phyloP scores from a whole-genome alignment of 768 basidiomycete genomes.

The Punctularia strigosozonata region DNA sequence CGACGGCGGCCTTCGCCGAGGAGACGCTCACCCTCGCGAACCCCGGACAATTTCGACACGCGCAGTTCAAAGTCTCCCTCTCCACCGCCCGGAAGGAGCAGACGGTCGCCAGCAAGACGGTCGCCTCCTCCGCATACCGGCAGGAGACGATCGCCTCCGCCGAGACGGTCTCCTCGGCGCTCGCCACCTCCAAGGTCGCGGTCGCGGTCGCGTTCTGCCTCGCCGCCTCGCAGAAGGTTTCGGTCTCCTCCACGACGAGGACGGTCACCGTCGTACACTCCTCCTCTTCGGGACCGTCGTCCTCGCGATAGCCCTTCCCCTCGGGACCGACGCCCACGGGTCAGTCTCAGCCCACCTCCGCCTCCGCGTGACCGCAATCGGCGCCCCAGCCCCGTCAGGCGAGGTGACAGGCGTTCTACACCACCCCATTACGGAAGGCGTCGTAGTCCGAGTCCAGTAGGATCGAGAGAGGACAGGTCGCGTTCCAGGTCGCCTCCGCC shows the following conservation, averaged over 20 bases:
- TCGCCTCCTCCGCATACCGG: slow-evolving; percentile 27
- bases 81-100: too few relatives aligned
- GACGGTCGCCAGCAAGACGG: too few relatives aligned
- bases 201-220: slow-evolving; percentile 20
- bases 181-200: slow-evolving; percentile 4
- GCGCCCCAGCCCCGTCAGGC: slow-evolving; percentile 18
- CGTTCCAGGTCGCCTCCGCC: too few relatives aligned
- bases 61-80: too few relatives aligned
- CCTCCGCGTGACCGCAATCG: slow-evolving; percentile 20
- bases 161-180: slow-evolving; percentile 4
- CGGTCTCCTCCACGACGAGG: slow-evolving; percentile 20
- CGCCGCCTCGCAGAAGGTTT: neutral
- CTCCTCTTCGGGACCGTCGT: slow-evolving; percentile 30
- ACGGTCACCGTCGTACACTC: slow-evolving; percentile 35
- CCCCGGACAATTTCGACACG: too few relatives aligned
- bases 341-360: slow-evolving; percentile 45
- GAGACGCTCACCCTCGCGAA: too few relatives aligned
- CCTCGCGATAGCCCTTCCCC: slow-evolving; percentile 13
- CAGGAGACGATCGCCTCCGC: slow-evolving; percentile 16
- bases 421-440: too few relatives aligned
- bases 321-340: slow-evolving; percentile 13
- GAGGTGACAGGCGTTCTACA: too few relatives aligned
- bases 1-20: slow-evolving; percentile 24
- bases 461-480: too few relatives aligned
- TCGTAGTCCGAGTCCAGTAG: too few relatives aligned